These are phyloP conservation scores for Zygoascus ofunaensis DNA, from an alignment of 805 yeast genomes.

Conservation along the genomic window DNA sequence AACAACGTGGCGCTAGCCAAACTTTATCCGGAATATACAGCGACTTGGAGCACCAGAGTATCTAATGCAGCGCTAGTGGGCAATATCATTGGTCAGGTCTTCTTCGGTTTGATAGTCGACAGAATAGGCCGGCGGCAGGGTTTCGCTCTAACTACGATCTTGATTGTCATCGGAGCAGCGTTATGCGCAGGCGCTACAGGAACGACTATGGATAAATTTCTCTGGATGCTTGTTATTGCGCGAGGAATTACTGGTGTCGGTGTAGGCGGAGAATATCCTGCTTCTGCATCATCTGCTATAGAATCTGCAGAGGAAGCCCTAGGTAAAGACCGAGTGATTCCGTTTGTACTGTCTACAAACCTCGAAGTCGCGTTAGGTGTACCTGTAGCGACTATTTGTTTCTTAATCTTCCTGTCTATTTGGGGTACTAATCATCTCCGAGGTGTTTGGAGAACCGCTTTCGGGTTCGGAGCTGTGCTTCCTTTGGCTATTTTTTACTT, in stretches of 20 bases:
- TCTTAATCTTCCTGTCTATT: constrained; percentile 66
- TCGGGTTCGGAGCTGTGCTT: constrained; percentile 67
- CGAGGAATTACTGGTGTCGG: constrained; percentile 73
- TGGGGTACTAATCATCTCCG: constrained; percentile 32
- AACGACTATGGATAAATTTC: constrained; percentile 46
- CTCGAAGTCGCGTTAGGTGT: constrained; percentile 79
- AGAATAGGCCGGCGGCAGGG: constrained; percentile 29
- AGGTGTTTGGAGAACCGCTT: constrained; percentile 63
- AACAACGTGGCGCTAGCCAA: constrained; percentile 1
- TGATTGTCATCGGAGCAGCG: constrained; percentile 53
- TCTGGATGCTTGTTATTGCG: constrained; percentile 63
- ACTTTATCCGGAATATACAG: constrained; percentile 5
- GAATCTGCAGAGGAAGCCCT: constrained; percentile 11
- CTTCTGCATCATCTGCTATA: constrained; percentile 24
- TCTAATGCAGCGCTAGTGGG: constrained; percentile 13
- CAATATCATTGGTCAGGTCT: constrained; percentile 12
- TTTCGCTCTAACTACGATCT: constrained; percentile 49
- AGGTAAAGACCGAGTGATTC: constrained; percentile 7
- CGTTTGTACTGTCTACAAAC: constrained; percentile 29
- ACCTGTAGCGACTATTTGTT: constrained; percentile 71
- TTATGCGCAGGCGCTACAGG: constrained; percentile 69
- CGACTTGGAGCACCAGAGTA: constrained; percentile 7
- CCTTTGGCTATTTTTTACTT: constrained; percentile 66
- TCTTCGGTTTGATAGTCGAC: constrained; percentile 11
- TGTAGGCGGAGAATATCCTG: constrained; percentile 83